Evolutionary conservation across 2,329 filamentous ascomycete species (phyloP).

Genomic region (Aspergillus texensis): DNA sequence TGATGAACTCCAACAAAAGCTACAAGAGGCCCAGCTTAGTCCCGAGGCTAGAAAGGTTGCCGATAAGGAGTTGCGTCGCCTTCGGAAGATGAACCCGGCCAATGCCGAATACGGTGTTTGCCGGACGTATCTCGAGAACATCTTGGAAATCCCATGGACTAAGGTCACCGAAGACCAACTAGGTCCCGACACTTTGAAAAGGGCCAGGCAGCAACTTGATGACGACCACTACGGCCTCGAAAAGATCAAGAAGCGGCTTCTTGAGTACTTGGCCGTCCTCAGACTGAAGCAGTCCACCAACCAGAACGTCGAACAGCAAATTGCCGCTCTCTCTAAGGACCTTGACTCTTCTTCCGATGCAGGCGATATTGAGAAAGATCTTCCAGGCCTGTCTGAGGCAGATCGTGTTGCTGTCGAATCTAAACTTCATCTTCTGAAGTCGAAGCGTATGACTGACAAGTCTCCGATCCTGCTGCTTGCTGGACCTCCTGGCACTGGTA

Average conservation of each 20-base stretch:
- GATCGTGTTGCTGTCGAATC: constrained; percentile 54
- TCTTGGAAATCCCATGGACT: constrained; percentile 92
- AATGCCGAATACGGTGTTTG: constrained; percentile 96
- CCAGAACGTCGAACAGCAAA: constrained; percentile 76
- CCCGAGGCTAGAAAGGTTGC: constrained; percentile 88
- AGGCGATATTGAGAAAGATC: constrained; percentile 60
- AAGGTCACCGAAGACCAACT: constrained; percentile 82
- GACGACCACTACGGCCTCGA: constrained; percentile 96
- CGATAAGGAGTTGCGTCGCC: constrained; percentile 79
- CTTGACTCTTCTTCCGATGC: constrained; percentile 36
- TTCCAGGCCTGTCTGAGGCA: constrained; percentile 51
- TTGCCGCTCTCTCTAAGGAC: constrained; percentile 57
- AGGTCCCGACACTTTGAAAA: constrained; percentile 74
- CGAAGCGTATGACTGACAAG: constrained; percentile 87
- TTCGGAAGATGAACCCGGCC: constrained; percentile 94
- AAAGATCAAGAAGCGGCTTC: constrained; percentile 92
- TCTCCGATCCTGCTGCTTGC: constrained; percentile 93
- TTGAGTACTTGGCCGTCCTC: constrained; percentile 96
- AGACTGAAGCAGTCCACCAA: constrained; percentile 93
- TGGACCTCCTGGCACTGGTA: constrained; percentile 91
- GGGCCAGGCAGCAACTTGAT: constrained; percentile 86
- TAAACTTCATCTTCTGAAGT: constrained; percentile 74
- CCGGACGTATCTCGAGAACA: constrained; percentile 88
- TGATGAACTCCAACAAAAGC: constrained; percentile 85
- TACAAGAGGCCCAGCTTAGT: constrained; percentile 78